Evolutionary conservation across 306 rosid species (phyloP).

Genomic region (Cicer arietinum): DNA sequence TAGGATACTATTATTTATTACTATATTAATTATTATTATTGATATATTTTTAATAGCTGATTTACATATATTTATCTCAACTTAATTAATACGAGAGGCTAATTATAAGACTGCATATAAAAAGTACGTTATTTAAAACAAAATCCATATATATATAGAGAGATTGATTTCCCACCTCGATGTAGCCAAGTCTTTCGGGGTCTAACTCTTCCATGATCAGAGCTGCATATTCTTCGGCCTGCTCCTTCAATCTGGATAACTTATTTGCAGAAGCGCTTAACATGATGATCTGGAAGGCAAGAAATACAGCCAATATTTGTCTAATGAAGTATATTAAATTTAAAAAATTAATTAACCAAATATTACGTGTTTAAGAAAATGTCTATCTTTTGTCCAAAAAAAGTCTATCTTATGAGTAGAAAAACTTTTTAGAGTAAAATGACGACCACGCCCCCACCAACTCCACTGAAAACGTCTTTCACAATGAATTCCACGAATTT

Average conservation of each 20-base stretch:
- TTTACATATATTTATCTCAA: too few relatives aligned
- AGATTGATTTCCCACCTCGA: conserved; percentile 59
- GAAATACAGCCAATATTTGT: conserved; percentile 7
- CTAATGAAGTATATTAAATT: background rate
- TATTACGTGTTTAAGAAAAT: conserved; percentile 33
- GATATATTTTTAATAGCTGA: too few relatives aligned
- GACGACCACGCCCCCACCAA: conserved; percentile 76
- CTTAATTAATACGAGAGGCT: too few relatives aligned
- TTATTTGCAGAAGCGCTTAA: conserved; percentile 96
- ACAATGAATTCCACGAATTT: conserved; percentile 48
- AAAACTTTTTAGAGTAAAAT: conserved; percentile 24
- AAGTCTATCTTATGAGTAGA: conserved; percentile 2
- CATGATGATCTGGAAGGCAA: conserved; percentile 76
- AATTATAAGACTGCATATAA: too few relatives aligned
- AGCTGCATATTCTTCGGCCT: conserved; percentile 99
- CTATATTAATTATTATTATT: too few relatives aligned
- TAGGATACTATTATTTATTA: background rate
- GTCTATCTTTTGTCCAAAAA: background rate
- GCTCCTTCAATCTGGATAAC: conserved; percentile 92
- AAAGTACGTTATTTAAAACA: too few relatives aligned
- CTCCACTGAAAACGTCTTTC: conserved; percentile 61
- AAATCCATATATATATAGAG: too few relatives aligned
- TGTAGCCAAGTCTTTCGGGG: conserved; percentile 94
- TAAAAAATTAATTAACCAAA: background rate
- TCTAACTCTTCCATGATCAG: conserved; percentile 97